Evolutionary conservation across 441 rosid genomes (phyloP).

Genomic region (Metrosideros polymorpha): DNA sequence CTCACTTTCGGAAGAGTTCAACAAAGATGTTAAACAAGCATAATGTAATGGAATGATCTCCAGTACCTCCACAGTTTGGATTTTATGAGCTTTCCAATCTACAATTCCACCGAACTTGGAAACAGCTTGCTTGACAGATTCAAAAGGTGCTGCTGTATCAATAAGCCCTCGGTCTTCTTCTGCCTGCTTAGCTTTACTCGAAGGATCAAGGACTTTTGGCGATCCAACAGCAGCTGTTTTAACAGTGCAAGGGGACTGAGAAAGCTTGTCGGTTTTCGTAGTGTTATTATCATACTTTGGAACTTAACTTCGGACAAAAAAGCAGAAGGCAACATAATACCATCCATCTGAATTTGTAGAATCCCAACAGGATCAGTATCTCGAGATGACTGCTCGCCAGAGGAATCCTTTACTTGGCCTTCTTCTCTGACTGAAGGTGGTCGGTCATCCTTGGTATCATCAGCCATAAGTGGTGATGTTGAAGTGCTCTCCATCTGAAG

Average conservation of each 20-base stretch:
- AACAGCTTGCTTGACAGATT: slow-evolving; percentile 92
- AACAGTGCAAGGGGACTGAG: slow-evolving; percentile 10
- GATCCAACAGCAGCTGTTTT: slow-evolving; percentile 5
- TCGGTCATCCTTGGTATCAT: neutral
- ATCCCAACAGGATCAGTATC: slow-evolving; percentile 10
- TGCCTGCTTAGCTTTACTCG: slow-evolving; percentile 15
- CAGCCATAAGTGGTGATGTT: neutral
- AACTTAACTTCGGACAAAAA: slow-evolving; percentile 16
- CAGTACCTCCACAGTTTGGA: slow-evolving; percentile 72
- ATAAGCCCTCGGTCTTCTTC: slow-evolving; percentile 44
- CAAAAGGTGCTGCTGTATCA: slow-evolving; percentile 84
- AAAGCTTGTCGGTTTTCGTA: slow-evolving; percentile 3
- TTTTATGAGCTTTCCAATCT: slow-evolving; percentile 91
- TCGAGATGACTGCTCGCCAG: slow-evolving; percentile 17
- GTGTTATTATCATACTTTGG: neutral
- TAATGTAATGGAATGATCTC: neutral
- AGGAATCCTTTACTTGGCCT: slow-evolving; percentile 3
- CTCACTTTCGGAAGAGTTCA: neutral
- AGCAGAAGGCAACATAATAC: slow-evolving; percentile 15
- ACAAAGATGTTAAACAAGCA: neutral
- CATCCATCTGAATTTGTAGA: slow-evolving; percentile 18
- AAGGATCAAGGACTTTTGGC: slow-evolving; percentile 14
- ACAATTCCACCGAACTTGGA: slow-evolving; percentile 93
- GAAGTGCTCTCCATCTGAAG: slow-evolving; percentile 8
- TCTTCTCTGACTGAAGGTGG: slow-evolving; percentile 18